Percentiles rank a stretch among this genome's conserved stretches.
These are phyloP conservation scores for Citrus hindsii DNA, from an alignment of 345 rosid genomes.

Conservation along the genomic window DNA sequence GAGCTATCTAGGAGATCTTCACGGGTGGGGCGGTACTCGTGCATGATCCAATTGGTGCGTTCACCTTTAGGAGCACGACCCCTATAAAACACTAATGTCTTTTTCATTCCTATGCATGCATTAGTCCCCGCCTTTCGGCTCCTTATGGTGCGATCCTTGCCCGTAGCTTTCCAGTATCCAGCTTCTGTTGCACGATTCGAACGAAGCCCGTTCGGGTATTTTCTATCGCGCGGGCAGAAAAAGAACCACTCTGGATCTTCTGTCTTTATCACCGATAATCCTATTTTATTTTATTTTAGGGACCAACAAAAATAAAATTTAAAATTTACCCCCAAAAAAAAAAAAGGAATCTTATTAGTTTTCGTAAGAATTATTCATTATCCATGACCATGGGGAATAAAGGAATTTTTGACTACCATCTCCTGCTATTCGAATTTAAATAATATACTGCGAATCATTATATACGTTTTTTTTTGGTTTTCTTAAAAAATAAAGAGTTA, in stretches of 20 bases:
- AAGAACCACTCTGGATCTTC: slow-evolving; percentile 98
- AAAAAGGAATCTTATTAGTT: slow-evolving; percentile 3
- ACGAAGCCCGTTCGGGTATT: slow-evolving; percentile 92
- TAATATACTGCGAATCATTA: no score
- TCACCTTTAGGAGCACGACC: slow-evolving; percentile 97
- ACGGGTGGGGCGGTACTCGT: slow-evolving; percentile 78
- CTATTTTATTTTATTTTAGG: slow-evolving; percentile 21
- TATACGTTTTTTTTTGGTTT: no score
- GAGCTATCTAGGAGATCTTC: slow-evolving; percentile 61
- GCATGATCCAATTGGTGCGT: slow-evolving; percentile 91
- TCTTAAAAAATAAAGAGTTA: slow-evolving; percentile 1
- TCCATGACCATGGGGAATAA: slow-evolving; percentile 5
- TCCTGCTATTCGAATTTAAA: no score
- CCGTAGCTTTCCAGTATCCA: slow-evolving; percentile 96
- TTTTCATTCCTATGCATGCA: slow-evolving; percentile 78
- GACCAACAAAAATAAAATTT: no score
- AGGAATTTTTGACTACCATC: neutral
- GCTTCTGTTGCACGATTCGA: slow-evolving; percentile 95
- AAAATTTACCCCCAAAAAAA: neutral
- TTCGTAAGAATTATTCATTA: slow-evolving; percentile 5
- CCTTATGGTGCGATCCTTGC: slow-evolving; percentile 84
- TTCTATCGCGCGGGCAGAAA: slow-evolving; percentile 85
- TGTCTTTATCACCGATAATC: slow-evolving; percentile 71
- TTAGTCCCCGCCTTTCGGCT: slow-evolving; percentile 41
- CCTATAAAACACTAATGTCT: slow-evolving; percentile 79